phyloP scores from a whole-genome alignment of 2,329 filamentous ascomycete species.

The Botrytis galanthina region DNA sequence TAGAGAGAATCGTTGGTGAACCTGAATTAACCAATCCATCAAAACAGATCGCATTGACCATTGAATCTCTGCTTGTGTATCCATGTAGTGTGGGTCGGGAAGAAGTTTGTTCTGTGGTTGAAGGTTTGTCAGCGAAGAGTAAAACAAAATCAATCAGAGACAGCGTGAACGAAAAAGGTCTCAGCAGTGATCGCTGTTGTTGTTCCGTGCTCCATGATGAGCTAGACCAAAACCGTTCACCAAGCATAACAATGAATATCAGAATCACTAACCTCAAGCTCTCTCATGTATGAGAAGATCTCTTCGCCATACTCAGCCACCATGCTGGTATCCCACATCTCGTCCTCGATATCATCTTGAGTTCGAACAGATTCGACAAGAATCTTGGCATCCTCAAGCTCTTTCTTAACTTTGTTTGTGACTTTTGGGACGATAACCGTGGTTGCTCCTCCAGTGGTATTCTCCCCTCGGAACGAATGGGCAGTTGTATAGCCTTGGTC shows the following conservation, averaged over 20 bases:
- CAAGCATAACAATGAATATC: neutral
- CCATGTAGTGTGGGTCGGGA: slow-evolving; percentile 94
- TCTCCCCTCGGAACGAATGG: slow-evolving; percentile 71
- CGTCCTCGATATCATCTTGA: slow-evolving; percentile 78
- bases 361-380: slow-evolving; percentile 42
- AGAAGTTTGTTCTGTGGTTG: slow-evolving; percentile 66
- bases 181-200: neutral
- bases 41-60: slow-evolving; percentile 98
- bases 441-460: slow-evolving; percentile 63
- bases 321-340: slow-evolving; percentile 93
- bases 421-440: slow-evolving; percentile 70
- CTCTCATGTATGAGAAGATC: slow-evolving; percentile 88
- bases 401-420: slow-evolving; percentile 65
- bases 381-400: slow-evolving; percentile 61
- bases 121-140: slow-evolving; percentile 22
- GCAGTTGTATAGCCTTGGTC: slow-evolving; percentile 73
- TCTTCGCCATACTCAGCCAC: slow-evolving; percentile 95
- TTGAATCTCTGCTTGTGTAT: slow-evolving; percentile 92
- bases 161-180: slow-evolving; percentile 12
- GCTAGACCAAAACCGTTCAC: too few species aligned
- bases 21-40: slow-evolving; percentile 97
- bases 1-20: slow-evolving; percentile 86
- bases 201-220: neutral
- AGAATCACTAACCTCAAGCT: slow-evolving; percentile 67
- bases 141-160: neutral